phyloP scores from a whole-genome alignment of 108 stramenopile species.

The Aurantiochytrium sp. region DNA sequence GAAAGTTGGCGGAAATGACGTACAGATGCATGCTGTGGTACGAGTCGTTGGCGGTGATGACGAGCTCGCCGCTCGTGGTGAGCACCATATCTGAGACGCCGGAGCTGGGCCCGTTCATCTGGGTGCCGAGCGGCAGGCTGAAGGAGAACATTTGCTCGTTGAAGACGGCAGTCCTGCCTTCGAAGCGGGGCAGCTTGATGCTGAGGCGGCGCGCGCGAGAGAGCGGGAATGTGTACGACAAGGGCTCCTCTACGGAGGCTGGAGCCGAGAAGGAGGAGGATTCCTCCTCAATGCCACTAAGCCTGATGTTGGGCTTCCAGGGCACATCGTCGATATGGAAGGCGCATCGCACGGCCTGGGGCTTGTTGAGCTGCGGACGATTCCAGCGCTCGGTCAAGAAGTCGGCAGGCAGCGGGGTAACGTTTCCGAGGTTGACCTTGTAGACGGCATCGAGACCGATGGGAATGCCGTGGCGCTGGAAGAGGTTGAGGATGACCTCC shows the following conservation, averaged over 20 bases:
- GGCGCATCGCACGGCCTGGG: neutral
- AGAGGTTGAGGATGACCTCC: neutral
- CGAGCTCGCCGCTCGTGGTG: neutral
- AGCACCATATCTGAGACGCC: conserved; percentile 6
- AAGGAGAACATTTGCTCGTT: conserved; percentile 27
- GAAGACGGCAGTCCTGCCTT: neutral
- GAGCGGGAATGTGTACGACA: neutral
- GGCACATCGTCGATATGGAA: neutral
- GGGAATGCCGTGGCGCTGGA: conserved; percentile 3
- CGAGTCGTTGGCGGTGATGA: conserved; percentile 1
- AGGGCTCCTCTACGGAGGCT: neutral
- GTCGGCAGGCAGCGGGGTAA: neutral
- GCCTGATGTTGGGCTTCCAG: neutral
- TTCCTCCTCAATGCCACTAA: neutral
- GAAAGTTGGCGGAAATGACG: neutral
- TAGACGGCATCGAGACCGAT: conserved; percentile 19
- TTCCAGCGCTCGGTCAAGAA: neutral
- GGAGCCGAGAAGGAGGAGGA: neutral
- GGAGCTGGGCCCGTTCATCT: neutral
- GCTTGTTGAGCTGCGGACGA: neutral
- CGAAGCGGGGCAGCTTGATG: neutral
- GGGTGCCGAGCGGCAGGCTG: neutral
- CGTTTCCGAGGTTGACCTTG: neutral
- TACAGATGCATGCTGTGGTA: conserved; percentile 5
- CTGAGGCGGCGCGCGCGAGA: neutral